Evolutionary conservation across 306 rosid species (phyloP), one percentile per base, ranked within the genome.

Genomic region (Psophocarpus tetragonolobus): DNA sequence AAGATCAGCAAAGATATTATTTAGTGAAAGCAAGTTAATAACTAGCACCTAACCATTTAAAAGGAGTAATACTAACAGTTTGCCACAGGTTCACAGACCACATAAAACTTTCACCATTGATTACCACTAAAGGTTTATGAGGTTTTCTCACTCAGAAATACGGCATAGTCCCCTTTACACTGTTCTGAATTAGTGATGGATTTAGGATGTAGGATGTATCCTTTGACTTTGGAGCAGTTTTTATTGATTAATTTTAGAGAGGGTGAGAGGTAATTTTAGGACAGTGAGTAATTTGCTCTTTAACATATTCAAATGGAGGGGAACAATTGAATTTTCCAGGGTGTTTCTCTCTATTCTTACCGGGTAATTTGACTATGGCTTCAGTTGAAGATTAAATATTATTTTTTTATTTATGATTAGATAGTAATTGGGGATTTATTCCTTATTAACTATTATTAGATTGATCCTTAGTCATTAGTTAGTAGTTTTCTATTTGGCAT

Each of bases 141-240:
- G 30, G 47, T 68, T 75, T 68, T 75, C 74, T 75, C 68, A 30
- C 39, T 68, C 50, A 35, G 24, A 58, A 58, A 68, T 38, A 61
- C 41, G 60, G 50, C 41, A 38, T 27, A 57, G 20, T 75, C 77
- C 29, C 44, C 65, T 57, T 45, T n/a, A 74, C 10, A 18, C 26
- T 44, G 47, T 67, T 61, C 24, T 15, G 5, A 74, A 57, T 32
- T 24, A 66, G 53, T n/a, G 66, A 17, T n/a, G 38, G 27, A 45
- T 32, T 38, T 24, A 60, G 30, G 26, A 45, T 32, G 48, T 24
- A 60, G 30, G 26, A 57, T 17, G 45, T 45, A 41, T 56, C 45
- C 38, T 42, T 74, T 54, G 76, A 74, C 18, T 74, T 48, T 12
- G 30, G 65, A 54, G 57, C 15, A 57, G 71, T 39, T 42, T 39